Evolutionary conservation across 202 grass and related monocot species (phyloP), one percentile per base, ranked within the genome.

Genomic region (Elaeis oleifera): DNA sequence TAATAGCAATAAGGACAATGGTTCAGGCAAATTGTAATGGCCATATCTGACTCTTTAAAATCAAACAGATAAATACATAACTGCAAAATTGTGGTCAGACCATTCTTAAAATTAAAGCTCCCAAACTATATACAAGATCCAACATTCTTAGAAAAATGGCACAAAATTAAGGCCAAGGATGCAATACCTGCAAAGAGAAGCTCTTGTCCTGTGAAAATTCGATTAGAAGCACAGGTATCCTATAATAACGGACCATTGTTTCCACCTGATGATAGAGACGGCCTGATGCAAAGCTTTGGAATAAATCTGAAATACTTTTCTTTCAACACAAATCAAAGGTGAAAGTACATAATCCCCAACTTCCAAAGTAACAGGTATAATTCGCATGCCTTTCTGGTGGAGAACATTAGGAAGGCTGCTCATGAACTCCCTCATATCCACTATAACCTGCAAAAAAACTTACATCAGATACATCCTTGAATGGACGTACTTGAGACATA

Each of bases 341-440:
- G 91, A 96, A 70, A 96, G 91, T 70, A 96, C 75, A 60, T 96
- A 96, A 65, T 96, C 91, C 52, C 91, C 87, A 71, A 96, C 84
- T 96, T 96, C 87, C 65, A 96, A 75, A 23, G 76, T 90, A 58
- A 90, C 81, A n/a, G 91, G 84, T 74, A 90, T 82, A 23, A 96
- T 84, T 53, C 70, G 77, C 80, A 96, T 83, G 67, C 91, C 91
- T 76, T 96, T 96, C 74, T 85, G 83, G 61, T 90, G 91, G 60
- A 90, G 80, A 61, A 96, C 91, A 76, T 90, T 96, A 0, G 91
- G 91, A 67, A 96, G 91, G 50, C 87, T 90, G 79, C 91, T 96
- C 87, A 90, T 96, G 65, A 96, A 96, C 76, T 90, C 91, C 78
- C 91, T 80, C 84, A 90, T 88, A 71, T 96, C 91, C 63, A 96